Percentiles rank a stretch among this genome's conserved stretches.
Conservation (phyloP, 352 stramenopile genomes). For the Poterioochromonas sp. region DNA sequence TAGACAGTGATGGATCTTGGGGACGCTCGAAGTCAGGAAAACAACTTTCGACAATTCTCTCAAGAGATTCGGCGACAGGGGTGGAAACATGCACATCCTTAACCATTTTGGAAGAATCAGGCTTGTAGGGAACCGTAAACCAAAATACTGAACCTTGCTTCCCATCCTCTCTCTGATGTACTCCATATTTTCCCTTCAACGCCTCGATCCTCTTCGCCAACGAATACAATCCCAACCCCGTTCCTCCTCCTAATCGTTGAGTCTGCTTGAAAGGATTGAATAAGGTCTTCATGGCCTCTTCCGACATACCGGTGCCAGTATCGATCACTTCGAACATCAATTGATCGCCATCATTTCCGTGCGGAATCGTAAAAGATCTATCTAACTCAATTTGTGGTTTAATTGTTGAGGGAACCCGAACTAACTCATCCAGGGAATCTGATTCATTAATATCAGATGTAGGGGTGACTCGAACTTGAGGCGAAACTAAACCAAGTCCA, state of each 20-base stretch:
- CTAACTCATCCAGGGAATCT: background rate
- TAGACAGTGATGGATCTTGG: no score
- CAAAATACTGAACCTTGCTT: constrained; percentile 3
- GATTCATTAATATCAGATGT: background rate
- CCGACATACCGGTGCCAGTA: background rate
- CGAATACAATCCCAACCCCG: background rate
- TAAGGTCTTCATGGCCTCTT: constrained; percentile 9
- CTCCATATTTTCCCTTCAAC: constrained; percentile 2
- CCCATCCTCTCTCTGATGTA: constrained; percentile 6
- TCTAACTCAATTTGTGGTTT: no score
- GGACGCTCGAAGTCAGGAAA: no score
- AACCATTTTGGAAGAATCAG: no score
- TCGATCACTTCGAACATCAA: constrained; percentile 10
- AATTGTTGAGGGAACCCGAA: no score
- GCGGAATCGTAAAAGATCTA: background rate
- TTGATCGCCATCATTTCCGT: background rate
- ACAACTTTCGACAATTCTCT: no score
- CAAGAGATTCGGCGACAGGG: no score
- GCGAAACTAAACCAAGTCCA: no score
- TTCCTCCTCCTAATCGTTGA: background rate
- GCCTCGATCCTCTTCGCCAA: background rate
- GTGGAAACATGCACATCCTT: no score
- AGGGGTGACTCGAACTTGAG: no score
- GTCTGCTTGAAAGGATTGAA: constrained; percentile 11
- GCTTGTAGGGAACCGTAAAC: constrained; percentile 18